Conservation (phyloP, 2,329 filamentous ascomycete species). For the Monosporascus cannonballus region DNA sequence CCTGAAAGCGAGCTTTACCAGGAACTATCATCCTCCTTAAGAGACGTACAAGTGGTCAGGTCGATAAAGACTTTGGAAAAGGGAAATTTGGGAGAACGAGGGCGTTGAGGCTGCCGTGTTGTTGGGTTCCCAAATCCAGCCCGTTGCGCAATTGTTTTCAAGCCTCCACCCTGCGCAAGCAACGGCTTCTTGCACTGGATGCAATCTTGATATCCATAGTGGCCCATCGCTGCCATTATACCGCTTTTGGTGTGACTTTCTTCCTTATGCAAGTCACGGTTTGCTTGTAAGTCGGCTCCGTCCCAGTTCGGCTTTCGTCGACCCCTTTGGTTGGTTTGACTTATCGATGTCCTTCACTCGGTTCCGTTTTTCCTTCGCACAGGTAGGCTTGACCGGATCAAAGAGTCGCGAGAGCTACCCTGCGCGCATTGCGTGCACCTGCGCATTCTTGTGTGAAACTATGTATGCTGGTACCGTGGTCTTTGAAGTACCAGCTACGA, state of each 20-base stretch:
- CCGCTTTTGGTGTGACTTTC: slow-evolving; percentile 6
- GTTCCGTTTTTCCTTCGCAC: too few species aligned
- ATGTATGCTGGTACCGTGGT: background rate
- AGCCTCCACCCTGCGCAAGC: slow-evolving; percentile 5
- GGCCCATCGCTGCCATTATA: slow-evolving; percentile 8
- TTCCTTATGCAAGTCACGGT: slow-evolving; percentile 20
- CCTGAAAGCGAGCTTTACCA: background rate
- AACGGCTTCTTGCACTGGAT: slow-evolving; percentile 8
- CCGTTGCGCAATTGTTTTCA: background rate
- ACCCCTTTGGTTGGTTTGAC: background rate
- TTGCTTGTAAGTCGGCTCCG: slow-evolving; percentile 15
- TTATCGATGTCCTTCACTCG: too few species aligned
- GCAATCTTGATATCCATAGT: slow-evolving; percentile 8
- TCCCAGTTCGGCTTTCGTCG: slow-evolving; percentile 6
- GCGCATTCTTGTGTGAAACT: background rate
- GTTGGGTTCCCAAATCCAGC: background rate
- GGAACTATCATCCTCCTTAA: background rate
- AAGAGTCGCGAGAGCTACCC: background rate
- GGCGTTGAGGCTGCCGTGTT: background rate
- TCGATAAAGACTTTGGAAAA: background rate
- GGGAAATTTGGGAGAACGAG: background rate
- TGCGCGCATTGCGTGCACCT: background rate
- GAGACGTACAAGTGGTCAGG: background rate
- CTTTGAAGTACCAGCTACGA: background rate
- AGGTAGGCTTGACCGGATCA: too few species aligned